Evolutionary conservation across 345 rosid species (phyloP).

Genomic region (Microthlaspi erraticum): DNA sequence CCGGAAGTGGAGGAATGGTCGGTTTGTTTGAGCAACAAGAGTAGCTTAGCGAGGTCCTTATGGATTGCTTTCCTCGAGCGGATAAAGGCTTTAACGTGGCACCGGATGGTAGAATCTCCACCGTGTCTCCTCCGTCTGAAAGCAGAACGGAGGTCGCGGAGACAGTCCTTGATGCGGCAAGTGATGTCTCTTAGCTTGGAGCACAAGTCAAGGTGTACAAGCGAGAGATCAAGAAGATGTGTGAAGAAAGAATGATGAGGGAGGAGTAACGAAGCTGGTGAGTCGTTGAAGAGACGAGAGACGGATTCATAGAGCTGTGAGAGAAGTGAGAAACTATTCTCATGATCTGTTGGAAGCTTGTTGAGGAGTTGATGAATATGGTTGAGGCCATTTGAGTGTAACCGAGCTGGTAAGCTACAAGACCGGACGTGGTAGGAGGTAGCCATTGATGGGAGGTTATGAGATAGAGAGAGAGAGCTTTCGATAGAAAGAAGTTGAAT

Average conservation of each 20-base stretch:
- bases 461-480: conserved; percentile 26
- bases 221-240: conserved; percentile 43
- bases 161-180: conserved; percentile 49
- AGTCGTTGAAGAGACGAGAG: conserved; percentile 47
- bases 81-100: conserved; percentile 44
- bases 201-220: conserved; percentile 55
- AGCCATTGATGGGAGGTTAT: conserved; percentile 34
- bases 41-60: conserved; percentile 35
- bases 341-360: conserved; percentile 32
- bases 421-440: conserved; percentile 51
- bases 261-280: conserved; percentile 35
- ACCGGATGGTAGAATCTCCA: conserved; percentile 48
- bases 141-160: conserved; percentile 59
- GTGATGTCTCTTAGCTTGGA: conserved; percentile 54
- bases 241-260: conserved; percentile 42
- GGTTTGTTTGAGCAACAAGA: conserved; percentile 41
- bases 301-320: conserved; percentile 50
- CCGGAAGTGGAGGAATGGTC: neutral
- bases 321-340: conserved; percentile 46
- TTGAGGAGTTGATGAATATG: conserved; percentile 39
- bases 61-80: conserved; percentile 26
- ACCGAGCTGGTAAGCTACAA: conserved; percentile 62
- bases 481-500: conserved; percentile 27
- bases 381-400: conserved; percentile 48
- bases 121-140: conserved; percentile 58